Evolutionary conservation across 1,284 basidiomycete species (phyloP).

Genomic region (Marasmius fiardii): DNA sequence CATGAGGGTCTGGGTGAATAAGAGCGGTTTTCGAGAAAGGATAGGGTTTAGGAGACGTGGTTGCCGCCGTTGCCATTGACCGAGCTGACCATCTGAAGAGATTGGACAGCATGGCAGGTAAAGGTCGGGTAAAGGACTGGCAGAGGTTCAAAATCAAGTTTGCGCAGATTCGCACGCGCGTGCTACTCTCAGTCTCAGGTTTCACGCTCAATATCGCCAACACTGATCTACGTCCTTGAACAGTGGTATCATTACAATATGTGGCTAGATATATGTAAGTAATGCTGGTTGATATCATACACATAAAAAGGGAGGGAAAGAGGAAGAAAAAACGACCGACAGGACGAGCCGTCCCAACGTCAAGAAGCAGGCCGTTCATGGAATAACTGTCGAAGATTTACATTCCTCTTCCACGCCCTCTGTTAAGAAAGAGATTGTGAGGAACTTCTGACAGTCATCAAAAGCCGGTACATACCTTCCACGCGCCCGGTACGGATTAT

Average conservation of each 20-base stretch:
- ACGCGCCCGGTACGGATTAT: slow-evolving; percentile 74
- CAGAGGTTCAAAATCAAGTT: slow-evolving; percentile 3
- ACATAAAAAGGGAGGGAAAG: slow-evolving; percentile 17
- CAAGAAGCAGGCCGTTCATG: neutral
- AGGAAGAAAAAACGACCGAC: neutral
- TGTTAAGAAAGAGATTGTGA: slow-evolving; percentile 24
- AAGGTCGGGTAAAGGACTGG: neutral
- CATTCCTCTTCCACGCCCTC: slow-evolving; percentile 70
- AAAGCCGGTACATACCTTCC: slow-evolving; percentile 65
- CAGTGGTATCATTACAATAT: slow-evolving; percentile 8
- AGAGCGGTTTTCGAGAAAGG: slow-evolving; percentile 74
- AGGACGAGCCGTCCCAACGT: no score
- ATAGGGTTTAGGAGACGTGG: slow-evolving; percentile 40
- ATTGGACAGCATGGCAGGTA: slow-evolving; percentile 27
- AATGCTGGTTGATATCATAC: slow-evolving; percentile 21
- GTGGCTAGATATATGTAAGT: slow-evolving; percentile 3
- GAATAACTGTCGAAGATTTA: slow-evolving; percentile 27
- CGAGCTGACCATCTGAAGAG: slow-evolving; percentile 26
- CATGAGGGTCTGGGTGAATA: slow-evolving; percentile 44
- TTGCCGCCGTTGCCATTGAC: slow-evolving; percentile 40
- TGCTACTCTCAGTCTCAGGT: slow-evolving; percentile 14
- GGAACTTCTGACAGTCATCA: slow-evolving; percentile 8
- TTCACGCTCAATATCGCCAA: no score
- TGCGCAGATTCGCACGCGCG: slow-evolving; percentile 20
- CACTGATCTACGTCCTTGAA: no score